Evolutionary conservation across 768 basidiomycete species (phyloP).

Genomic region (Suillus luteus): DNA sequence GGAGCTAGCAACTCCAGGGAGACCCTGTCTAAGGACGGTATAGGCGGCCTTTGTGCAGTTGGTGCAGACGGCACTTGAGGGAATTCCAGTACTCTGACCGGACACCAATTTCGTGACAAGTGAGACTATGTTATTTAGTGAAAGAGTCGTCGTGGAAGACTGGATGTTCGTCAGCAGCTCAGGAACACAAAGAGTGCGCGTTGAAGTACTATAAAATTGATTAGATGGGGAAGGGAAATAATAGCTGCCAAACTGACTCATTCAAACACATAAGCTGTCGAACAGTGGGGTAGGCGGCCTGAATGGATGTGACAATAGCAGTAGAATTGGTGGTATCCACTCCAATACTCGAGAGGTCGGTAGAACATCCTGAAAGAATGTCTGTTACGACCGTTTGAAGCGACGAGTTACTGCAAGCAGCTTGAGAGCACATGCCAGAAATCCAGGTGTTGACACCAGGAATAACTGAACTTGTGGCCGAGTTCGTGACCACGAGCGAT

Average conservation of each 20-base stretch:
- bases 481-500: conserved; percentile 28
- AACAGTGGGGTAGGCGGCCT: conserved; percentile 56
- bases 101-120: conserved; percentile 14
- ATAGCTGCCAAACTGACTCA: conserved; percentile 48
- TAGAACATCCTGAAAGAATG: conserved; percentile 52
- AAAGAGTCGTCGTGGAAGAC: conserved; percentile 25
- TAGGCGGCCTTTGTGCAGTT: conserved; percentile 56
- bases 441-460: conserved; percentile 61
- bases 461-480: conserved; percentile 37
- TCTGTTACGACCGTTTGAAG: conserved; percentile 56
- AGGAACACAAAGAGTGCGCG: conserved; percentile 54
- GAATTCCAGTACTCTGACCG: conserved; percentile 18
- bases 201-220: conserved; percentile 30
- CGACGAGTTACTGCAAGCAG: conserved; percentile 60
- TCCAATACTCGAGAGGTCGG: conserved; percentile 37
- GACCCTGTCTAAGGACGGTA: conserved; percentile 39
- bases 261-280: conserved; percentile 62
- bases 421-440: conserved; percentile 50
- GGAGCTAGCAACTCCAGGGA: conserved; percentile 37
- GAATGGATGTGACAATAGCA: conserved; percentile 40
- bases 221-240: neutral
- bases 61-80: conserved; percentile 50
- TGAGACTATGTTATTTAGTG: conserved; percentile 21
- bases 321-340: conserved; percentile 19
- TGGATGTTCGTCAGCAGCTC: conserved; percentile 59